Conservation (phyloP, 768 basidiomycete species). For the Pisolithus orientalis region DNA sequence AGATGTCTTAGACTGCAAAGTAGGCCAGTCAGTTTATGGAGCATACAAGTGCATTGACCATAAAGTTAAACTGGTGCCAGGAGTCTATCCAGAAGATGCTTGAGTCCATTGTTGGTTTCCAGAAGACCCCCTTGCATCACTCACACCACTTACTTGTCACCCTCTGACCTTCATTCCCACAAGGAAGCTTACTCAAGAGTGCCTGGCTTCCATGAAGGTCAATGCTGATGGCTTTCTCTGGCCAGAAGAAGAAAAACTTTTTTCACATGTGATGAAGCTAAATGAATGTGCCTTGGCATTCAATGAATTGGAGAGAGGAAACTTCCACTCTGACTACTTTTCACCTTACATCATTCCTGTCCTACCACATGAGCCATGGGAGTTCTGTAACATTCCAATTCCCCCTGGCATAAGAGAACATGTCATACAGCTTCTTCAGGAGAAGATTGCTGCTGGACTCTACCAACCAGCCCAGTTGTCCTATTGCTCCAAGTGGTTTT, state of each 20-base stretch:
- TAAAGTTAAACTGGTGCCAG: not conserved
- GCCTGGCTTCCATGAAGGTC: not conserved
- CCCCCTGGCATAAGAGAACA: constrained; percentile 20
- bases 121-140: not conserved
- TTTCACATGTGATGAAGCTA: constrained; percentile 18
- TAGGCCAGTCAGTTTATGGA: too few species aligned
- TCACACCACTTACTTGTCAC: not conserved
- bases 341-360: constrained; percentile 25
- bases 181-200: not conserved
- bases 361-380: constrained; percentile 29
- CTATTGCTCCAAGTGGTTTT: constrained; percentile 35
- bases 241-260: not conserved
- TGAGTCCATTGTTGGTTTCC: not conserved
- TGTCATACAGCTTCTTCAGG: constrained; percentile 3
- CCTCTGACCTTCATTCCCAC: not conserved
- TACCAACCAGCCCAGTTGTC: constrained; percentile 34
- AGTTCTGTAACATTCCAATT: constrained; percentile 23
- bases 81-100: not conserved
- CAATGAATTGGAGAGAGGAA: constrained; percentile 23
- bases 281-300: constrained; percentile 33
- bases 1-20: too few species aligned
- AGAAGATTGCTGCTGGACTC: constrained; percentile 33
- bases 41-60: constrained; percentile 1
- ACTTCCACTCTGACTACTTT: constrained; percentile 23
- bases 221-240: not conserved